Evolutionary conservation across 2,329 filamentous ascomycete species (phyloP).

Genomic region (Hirsutella rhossiliensis): DNA sequence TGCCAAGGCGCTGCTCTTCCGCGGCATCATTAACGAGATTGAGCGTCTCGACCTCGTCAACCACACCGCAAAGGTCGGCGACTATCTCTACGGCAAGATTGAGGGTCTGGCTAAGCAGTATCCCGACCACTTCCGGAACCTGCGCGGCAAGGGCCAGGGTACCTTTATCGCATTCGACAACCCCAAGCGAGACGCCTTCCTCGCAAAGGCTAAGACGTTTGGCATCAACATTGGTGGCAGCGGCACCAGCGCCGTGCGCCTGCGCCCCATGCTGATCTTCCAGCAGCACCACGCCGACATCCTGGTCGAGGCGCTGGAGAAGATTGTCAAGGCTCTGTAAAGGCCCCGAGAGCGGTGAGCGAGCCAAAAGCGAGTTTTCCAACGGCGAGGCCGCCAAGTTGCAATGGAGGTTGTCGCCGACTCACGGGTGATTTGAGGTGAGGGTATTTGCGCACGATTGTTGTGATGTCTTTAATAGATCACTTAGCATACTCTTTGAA

Average conservation of each 20-base stretch:
- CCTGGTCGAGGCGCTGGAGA: slow-evolving; percentile 66
- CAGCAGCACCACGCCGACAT: slow-evolving; percentile 86
- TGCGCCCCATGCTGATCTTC: slow-evolving; percentile 87
- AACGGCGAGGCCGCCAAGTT: no score
- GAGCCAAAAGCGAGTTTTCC: no score
- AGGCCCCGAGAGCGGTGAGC: background rate
- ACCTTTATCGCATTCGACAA: slow-evolving; percentile 92
- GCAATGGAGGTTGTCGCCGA: no score
- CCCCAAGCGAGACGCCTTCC: slow-evolving; percentile 65
- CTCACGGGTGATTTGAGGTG: no score
- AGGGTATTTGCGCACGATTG: no score
- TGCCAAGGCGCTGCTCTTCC: slow-evolving; percentile 72
- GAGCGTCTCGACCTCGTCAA: slow-evolving; percentile 64
- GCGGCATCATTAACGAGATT: slow-evolving; percentile 74
- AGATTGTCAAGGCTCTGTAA: slow-evolving; percentile 43
- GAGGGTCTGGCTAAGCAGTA: slow-evolving; percentile 56
- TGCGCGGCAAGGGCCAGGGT: slow-evolving; percentile 77
- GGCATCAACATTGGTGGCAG: slow-evolving; percentile 84
- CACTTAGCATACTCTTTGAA: no score
- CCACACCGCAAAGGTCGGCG: slow-evolving; percentile 65
- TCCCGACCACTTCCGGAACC: slow-evolving; percentile 67
- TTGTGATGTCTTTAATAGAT: no score
- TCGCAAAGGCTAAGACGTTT: slow-evolving; percentile 64
- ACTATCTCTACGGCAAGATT: slow-evolving; percentile 64
- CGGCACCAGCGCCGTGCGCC: slow-evolving; percentile 60